A percentile compares a stretch with the other conserved stretches of the same genome.
Evolutionary conservation across 306 rosid species (phyloP).

Genomic region (Pyrus bretschneideri): DNA sequence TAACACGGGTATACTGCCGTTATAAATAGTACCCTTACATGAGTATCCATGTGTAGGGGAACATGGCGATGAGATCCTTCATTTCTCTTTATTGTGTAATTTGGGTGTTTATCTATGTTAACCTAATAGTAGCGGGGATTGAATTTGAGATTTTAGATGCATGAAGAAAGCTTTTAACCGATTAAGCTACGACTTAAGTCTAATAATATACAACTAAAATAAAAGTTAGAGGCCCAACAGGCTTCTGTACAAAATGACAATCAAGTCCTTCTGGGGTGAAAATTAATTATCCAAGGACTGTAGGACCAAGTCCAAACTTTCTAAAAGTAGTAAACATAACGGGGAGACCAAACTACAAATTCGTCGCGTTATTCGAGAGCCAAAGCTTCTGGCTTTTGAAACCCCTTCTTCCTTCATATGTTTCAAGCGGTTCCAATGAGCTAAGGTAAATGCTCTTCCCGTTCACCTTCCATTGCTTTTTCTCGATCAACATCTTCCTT

Average conservation of each 20-base stretch:
- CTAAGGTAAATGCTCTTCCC: slow-evolving; percentile 17
- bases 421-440: slow-evolving; percentile 19
- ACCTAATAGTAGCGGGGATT: fast-evolving
- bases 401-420: neutral
- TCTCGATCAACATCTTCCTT: neutral
- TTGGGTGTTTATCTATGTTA: too few species aligned
- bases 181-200: too few species aligned
- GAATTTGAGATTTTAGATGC: too few species aligned
- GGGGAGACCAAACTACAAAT: slow-evolving; percentile 17
- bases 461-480: slow-evolving; percentile 2
- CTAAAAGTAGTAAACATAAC: too few species aligned
- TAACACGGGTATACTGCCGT: fast-evolving
- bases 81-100: too few species aligned
- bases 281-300: neutral
- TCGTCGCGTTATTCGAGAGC: neutral
- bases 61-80: too few species aligned
- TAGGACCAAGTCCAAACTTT: neutral
- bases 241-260: too few species aligned
- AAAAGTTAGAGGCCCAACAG: neutral
- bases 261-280: neutral
- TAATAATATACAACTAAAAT: too few species aligned
- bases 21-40: too few species aligned
- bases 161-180: too few species aligned
- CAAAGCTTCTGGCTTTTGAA: slow-evolving; percentile 19
- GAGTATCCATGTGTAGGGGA: too few species aligned